Base-by-base conservation (phyloP, 148 eudicot genomes). In the Chenopodium suecicum region DNA sequence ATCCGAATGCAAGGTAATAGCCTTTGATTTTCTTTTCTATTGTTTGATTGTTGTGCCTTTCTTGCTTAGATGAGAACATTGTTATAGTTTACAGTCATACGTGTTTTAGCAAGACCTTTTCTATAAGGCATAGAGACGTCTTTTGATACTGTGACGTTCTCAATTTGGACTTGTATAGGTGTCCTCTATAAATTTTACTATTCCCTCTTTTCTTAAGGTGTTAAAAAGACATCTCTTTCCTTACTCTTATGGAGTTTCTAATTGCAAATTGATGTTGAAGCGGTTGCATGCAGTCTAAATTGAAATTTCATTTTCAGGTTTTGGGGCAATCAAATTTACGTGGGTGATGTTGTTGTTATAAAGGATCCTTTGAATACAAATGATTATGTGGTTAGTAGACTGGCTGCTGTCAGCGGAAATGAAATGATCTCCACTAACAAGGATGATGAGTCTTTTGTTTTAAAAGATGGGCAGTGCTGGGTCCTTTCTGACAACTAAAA, bases 381-480 rank as follows among this genome's bases (percentile, higher is more conserved):
- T 34, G 74, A 78, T 19, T 10, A 31, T 56, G 37, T 83, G 16
- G 82, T 83, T 29, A 78, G 85, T 34, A 78, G 78, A 46, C 54
- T 83, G 78, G 82, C 85, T 78, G 85, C 85, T 78, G 73, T 78
- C 46, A 71, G 31, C 48, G 82, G 82, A 50, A 14, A 65, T 56
- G 82, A 83, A 78, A 83, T 83, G 82, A 79, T 41, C 22, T 83
- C 85, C 19, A 73, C 73, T 19, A 41, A 78, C 9, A 31, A 83
- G 77, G 70, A 83, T 65, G 85, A 73, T 52, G 69, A 78, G 23
- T 68, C 78, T 73, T 83, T 83, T 78, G 82, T 83, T 83, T 23
- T 83, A 48, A 78, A 74, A 78, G 60, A 66, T 54, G 85, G 74
- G 20, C 85, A 83, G 48, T 80, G 82, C 25, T 83, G 85, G 82